Evolutionary conservation across 177 flowering plant genomes (phyloP).

Genomic region (Tripterygium wilfordii): DNA sequence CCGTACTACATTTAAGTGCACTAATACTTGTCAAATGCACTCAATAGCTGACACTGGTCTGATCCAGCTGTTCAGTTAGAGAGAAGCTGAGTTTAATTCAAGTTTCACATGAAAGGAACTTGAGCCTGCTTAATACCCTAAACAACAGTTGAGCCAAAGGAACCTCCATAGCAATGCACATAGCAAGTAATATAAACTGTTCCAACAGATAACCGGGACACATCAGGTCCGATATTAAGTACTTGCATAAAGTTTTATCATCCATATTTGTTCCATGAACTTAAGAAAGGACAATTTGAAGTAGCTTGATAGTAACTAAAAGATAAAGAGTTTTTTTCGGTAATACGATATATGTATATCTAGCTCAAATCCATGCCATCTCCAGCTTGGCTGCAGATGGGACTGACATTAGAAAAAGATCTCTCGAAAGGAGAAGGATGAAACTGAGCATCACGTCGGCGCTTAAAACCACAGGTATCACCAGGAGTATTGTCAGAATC

Average conservation of each 20-base stretch:
- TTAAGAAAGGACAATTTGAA: constrained; percentile 4
- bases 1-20: too few relatives aligned
- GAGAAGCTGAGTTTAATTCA: constrained; percentile 3
- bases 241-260: constrained; percentile 19
- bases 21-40: too few relatives aligned
- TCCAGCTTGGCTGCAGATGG: constrained; percentile 91
- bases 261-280: constrained; percentile 17
- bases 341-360: constrained; percentile 13
- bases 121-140: constrained; percentile 14
- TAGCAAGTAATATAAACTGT: constrained; percentile 23
- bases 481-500: constrained; percentile 58
- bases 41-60: too few relatives aligned
- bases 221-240: constrained; percentile 22
- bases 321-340: constrained; percentile 7
- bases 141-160: constrained; percentile 19
- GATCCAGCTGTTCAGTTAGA: too few relatives aligned
- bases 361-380: constrained; percentile 96
- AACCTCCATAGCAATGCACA: constrained; percentile 35
- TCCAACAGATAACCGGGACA: constrained; percentile 49
- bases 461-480: constrained; percentile 80
- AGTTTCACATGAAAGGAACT: constrained; percentile 1
- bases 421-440: constrained; percentile 95
- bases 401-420: constrained; percentile 71
- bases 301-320: constrained; percentile 9
- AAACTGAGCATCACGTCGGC: constrained; percentile 69